Percentiles rank a stretch among this genome's conserved stretches.
Conservation (phyloP, 768 basidiomycete genomes). For the Pleurotus tuber-regium region DNA sequence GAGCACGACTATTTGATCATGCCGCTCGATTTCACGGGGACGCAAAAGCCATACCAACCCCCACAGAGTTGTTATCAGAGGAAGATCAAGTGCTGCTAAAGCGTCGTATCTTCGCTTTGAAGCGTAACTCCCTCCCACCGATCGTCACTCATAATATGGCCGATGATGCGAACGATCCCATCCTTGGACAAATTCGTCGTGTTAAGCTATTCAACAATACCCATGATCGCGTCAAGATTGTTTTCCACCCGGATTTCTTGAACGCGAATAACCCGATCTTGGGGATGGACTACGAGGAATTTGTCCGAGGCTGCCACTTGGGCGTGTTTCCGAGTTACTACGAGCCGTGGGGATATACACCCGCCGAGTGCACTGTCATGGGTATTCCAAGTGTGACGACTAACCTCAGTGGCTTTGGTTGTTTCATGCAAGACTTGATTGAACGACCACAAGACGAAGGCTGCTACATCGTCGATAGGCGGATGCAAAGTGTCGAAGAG, state of each 20-base stretch:
- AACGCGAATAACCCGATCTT: conserved; percentile 98
- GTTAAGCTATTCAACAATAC: conserved; percentile 90
- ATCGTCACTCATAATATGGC: conserved; percentile 99
- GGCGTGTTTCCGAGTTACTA: conserved; percentile 99
- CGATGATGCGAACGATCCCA: conserved; percentile 89
- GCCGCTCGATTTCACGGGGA: conserved; percentile 84
- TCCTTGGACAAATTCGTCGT: conserved; percentile 91
- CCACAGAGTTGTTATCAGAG: conserved; percentile 76
- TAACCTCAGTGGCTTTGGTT: conserved; percentile 96
- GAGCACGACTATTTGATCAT: conserved; percentile 89
- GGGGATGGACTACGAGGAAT: conserved; percentile 98
- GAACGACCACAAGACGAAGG: conserved; percentile 94
- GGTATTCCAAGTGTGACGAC: conserved; percentile 97
- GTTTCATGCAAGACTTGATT: conserved; percentile 98
- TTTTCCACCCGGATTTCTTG: conserved; percentile 98
- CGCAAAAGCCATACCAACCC: conserved; percentile 68
- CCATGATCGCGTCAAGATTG: conserved; percentile 91
- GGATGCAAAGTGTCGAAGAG: conserved; percentile 87
- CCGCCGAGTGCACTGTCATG: conserved; percentile 99
- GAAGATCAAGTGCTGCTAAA: conserved; percentile 96
- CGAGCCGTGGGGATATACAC: conserved; percentile 96
- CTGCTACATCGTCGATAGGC: conserved; percentile 94
- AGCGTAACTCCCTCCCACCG: conserved; percentile 91
- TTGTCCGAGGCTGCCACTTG: conserved; percentile 95
- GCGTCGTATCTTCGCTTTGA: conserved; percentile 94